phyloP scores from a whole-genome alignment of 2,329 filamentous ascomycete genomes.

The Talaromyces albobiverticillius region DNA sequence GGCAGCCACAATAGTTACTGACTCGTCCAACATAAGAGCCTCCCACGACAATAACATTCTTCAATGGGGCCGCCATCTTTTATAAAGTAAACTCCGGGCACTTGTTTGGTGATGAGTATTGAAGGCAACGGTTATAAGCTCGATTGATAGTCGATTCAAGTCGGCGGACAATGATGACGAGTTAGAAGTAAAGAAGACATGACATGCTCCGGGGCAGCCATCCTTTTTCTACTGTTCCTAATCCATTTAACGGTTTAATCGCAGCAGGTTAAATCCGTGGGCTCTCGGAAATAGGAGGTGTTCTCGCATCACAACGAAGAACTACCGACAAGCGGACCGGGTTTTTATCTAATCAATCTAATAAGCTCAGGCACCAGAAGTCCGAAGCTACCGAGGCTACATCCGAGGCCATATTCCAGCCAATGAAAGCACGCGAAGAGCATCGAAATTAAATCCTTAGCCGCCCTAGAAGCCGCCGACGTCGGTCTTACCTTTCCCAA shows the following conservation, averaged over 20 bases:
- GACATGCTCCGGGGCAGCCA: not conserved
- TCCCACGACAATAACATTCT: slow-evolving; percentile 35
- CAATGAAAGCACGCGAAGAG: not conserved
- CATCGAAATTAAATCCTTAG: not conserved
- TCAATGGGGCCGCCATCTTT: slow-evolving; percentile 27
- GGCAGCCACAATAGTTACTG: slow-evolving; percentile 11
- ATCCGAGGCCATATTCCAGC: not conserved
- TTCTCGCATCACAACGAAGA: not conserved
- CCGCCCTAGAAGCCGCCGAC: not conserved
- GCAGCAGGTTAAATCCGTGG: not conserved
- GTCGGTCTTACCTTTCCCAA: not conserved
- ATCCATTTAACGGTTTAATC: not conserved
- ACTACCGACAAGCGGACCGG: not conserved
- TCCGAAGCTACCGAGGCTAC: too few species aligned
- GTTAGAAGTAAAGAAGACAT: not conserved
- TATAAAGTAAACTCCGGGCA: not conserved
- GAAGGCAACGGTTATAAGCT: not conserved
- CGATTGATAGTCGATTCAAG: not conserved
- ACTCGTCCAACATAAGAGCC: slow-evolving; percentile 36
- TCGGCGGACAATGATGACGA: not conserved
- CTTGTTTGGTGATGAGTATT: not conserved
- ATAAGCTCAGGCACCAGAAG: not conserved
- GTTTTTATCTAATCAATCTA: slow-evolving; percentile 10
- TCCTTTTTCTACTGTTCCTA: not conserved
- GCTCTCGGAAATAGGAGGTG: slow-evolving; percentile 2